Conservation (phyloP, 495 filamentous ascomycete species). For the Symbiotaphrina buchneri region DNA sequence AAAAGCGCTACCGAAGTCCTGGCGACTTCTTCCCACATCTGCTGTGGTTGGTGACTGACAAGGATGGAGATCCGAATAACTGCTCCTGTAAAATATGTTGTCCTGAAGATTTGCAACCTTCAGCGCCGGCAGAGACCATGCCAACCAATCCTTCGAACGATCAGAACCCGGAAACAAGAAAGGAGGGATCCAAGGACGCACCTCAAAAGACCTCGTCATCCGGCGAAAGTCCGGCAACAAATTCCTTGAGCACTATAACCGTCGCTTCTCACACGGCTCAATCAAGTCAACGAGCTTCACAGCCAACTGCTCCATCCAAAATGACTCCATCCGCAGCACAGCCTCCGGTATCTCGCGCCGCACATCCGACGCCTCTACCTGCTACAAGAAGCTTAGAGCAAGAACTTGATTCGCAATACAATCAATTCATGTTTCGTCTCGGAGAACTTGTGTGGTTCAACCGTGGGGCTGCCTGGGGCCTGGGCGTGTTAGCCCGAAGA, state of each 20-base stretch:
- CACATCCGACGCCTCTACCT: slow-evolving; percentile 1
- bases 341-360: background rate
- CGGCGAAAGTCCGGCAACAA: no score
- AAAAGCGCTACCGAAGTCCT: slow-evolving; percentile 33
- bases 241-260: no score
- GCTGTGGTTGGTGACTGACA: slow-evolving; percentile 31
- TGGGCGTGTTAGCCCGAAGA: slow-evolving; percentile 23
- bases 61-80: slow-evolving; percentile 26
- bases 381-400: slow-evolving; percentile 13
- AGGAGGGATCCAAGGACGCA: no score
- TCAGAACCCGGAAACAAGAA: no score
- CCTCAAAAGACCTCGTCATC: no score
- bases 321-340: background rate
- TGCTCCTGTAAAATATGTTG: slow-evolving; percentile 31
- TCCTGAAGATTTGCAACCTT: slow-evolving; percentile 15
- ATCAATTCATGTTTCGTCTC: slow-evolving; percentile 26
- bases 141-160: background rate
- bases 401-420: slow-evolving; percentile 18
- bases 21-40: slow-evolving; percentile 38
- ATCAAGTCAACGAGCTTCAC: background rate
- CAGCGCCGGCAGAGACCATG: slow-evolving; percentile 1
- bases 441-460: slow-evolving; percentile 40
- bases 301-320: background rate
- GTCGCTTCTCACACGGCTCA: no score
- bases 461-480: slow-evolving; percentile 28